Conservation (phyloP, 148 eudicot species). For the Drosera capensis region DNA sequence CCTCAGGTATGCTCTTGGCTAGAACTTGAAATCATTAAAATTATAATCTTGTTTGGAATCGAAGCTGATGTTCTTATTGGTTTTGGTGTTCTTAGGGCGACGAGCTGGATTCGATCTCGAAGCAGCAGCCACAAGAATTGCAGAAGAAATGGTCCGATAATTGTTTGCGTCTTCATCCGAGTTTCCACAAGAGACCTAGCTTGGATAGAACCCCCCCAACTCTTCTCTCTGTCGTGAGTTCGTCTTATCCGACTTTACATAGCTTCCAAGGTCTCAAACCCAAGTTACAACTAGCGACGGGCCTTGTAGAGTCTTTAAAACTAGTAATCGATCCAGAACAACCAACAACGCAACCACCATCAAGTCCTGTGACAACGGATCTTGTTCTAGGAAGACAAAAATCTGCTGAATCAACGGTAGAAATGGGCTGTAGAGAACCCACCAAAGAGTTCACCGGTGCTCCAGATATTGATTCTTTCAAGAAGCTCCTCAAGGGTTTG, state of each 20-base stretch:
- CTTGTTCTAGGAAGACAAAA: constrained; percentile 58
- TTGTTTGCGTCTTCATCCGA: constrained; percentile 62
- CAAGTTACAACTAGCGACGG: constrained; percentile 26
- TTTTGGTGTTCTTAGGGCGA: constrained; percentile 17
- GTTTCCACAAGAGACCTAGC: constrained; percentile 29
- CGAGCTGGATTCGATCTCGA: constrained; percentile 25
- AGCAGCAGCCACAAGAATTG: constrained; percentile 56
- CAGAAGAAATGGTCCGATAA: constrained; percentile 78
- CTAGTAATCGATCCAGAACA: constrained; percentile 24
- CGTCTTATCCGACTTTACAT: constrained; percentile 46
- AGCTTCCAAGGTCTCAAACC: constrained; percentile 34
- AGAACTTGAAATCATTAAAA: no score
- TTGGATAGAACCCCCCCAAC: constrained; percentile 31
- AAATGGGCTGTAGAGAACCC: constrained; percentile 12
- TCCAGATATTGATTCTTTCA: constrained; percentile 56
- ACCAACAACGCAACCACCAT: constrained; percentile 24
- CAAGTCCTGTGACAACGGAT: constrained; percentile 74
- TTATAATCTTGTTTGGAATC: background rate
- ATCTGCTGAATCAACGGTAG: constrained; percentile 7
- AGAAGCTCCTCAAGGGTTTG: constrained; percentile 70
- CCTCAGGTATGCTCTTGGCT: background rate
- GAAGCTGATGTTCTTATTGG: background rate
- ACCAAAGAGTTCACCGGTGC: constrained; percentile 44
- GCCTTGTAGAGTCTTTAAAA: constrained; percentile 26
- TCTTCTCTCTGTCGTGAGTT: constrained; percentile 36